A percentile compares a stretch with the other conserved stretches of the same genome.
Conservation (phyloP, 768 basidiomycete genomes). For the Lentinula detonsa region DNA sequence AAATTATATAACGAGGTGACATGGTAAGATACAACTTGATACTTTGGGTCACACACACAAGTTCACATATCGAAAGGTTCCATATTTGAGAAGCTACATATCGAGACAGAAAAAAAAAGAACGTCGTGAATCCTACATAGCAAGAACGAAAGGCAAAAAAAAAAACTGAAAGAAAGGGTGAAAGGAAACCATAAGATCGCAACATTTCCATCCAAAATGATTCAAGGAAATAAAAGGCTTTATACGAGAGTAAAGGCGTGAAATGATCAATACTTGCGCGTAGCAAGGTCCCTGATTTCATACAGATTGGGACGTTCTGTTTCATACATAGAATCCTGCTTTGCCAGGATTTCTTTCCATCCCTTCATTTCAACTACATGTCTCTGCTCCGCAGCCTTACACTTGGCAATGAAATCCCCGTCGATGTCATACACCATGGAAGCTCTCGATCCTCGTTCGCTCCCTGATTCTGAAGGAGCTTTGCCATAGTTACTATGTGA, state of each 20-base stretch:
- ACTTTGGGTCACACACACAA: not conserved
- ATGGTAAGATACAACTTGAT: too few relatives aligned
- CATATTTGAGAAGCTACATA: slow-evolving; percentile 25
- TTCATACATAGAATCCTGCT: slow-evolving; percentile 32
- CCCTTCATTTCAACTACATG: slow-evolving; percentile 83
- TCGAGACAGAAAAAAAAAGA: slow-evolving; percentile 12
- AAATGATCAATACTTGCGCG: slow-evolving; percentile 63
- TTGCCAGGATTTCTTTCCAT: slow-evolving; percentile 47
- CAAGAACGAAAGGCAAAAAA: slow-evolving; percentile 7
- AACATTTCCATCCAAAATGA: slow-evolving; percentile 17
- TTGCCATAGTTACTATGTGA: slow-evolving; percentile 51
- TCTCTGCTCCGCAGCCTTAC: slow-evolving; percentile 72
- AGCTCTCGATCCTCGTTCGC: slow-evolving; percentile 75
- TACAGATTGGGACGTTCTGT: slow-evolving; percentile 63
- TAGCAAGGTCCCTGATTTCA: slow-evolving; percentile 82
- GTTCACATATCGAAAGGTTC: slow-evolving; percentile 5
- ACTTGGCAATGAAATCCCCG: slow-evolving; percentile 65
- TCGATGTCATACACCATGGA: slow-evolving; percentile 77
- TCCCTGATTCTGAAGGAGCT: slow-evolving; percentile 69
- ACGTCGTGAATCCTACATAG: not conserved
- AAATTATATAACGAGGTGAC: too few relatives aligned
- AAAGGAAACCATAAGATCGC: slow-evolving; percentile 16
- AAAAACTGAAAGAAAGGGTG: not conserved
- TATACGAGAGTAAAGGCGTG: slow-evolving; percentile 13
- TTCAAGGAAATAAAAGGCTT: slow-evolving; percentile 15